Evolutionary conservation across 306 rosid species (phyloP), one percentile per base, ranked within the genome.

Genomic region (Parietaria judaica): DNA sequence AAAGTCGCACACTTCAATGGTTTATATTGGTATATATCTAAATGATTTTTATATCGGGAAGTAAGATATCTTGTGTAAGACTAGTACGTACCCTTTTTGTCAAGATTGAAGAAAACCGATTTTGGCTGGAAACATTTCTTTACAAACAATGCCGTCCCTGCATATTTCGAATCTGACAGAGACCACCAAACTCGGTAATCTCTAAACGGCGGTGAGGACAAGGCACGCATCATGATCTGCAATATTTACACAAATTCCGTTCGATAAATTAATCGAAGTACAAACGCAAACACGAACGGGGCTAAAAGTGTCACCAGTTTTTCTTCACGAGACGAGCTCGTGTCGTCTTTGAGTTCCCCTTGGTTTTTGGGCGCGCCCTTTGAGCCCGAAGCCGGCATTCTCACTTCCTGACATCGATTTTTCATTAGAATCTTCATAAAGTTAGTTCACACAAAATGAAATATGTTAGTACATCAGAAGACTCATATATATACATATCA

Each of bases 171-270:
- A 65, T 88, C 98, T 47, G 96, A 83, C 47, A 92, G 95, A 77
- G 96, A 92, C 98, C 98, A 92, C 98, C 98, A 92, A 60, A 80
- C 84, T 56, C 43, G 85, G 72, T 88, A 92, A 74, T 84, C 72
- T 55, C 77, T 83, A 68, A 92, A 86, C 11, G 96, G 96, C 6
- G 83, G 85, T 66, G 77, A 78, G 64, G 95, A 83, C 70, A 92
- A 88, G 7, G 95, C 98, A 56, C 88, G 95, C 94, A 77, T 78
- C 81, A 88, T 64, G 51, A 78, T 74, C 98, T 92, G 92, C 79
- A 78, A 14, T 51, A 46, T 72, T 71, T 1, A 11, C 54, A 0
- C 8, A 61, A 46, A 7, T 12, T 53, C 43, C 17, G 39, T 15
- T 51, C 16, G 23, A 11, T 6, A 17, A 14, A 36, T 34, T 8